Base-by-base conservation (phyloP, 805 yeast genomes). In the Pichia thaimueangensis region DNA sequence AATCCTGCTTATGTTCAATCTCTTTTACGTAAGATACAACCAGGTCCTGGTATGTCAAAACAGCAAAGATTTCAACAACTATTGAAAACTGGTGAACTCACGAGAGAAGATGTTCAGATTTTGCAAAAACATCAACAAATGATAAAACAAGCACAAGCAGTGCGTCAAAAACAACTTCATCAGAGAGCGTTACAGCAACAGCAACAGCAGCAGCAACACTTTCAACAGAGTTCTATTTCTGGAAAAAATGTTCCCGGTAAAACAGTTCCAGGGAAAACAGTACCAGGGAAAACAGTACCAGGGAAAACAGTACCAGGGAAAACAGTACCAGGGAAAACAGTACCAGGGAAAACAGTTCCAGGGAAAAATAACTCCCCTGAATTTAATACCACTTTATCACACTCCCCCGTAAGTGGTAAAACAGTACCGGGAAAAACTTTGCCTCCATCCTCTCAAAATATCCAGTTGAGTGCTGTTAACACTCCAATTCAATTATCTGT, bases 31-130 rank as follows among this genome's bases (percentile, higher is more conserved):
- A 54, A 59, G 28, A 58, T 60, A 27, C 63, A 60, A 45, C 63
- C 64, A 20, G 56, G 59, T 9, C 61, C 62, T 3, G 64, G 64
- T 6, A 53, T 60, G 56, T 55, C 63, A 13, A 55, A 60, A 28
- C 64, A 60, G 38, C 62, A 60, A 43, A 49, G 56, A 29, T 47
- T 60, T 30, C 62, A 60, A 41, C 61, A 59, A 45, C 53, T 60
- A 55, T 54, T 60, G 11, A 53, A 48, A 28, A 54, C 49, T 28
- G 63, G 64, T 13, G 63, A 60, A 45, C 47, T 60, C 37, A 58
- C 57, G 27, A 53, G 55, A 37, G 57, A 55, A 37, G 64, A 60
- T 41, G 56, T 60, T n/a, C 35, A 56, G 35, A 41, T 60, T 21
- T 43, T 60, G 13, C 59, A 59, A 42, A 52, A 62, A 6, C 64